Evolutionary conservation across 306 rosid species (phyloP), one percentile per base, ranked within the genome.

Genomic region (Albizia julibrissin): DNA sequence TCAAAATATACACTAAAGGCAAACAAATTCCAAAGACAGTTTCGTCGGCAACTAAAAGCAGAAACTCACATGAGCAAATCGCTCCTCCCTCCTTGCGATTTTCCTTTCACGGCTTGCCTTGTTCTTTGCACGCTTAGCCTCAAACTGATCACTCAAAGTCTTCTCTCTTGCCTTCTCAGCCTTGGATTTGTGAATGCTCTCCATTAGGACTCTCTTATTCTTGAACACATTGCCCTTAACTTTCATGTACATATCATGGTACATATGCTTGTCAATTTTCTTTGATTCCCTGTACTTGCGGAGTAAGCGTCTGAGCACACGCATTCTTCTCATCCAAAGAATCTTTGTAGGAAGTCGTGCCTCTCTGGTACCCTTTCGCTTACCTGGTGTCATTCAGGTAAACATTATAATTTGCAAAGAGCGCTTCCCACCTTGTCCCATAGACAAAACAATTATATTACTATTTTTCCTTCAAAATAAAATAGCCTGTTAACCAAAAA

Each of bases 101-200:
- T 93, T 95, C 82, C 99, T 90, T 85, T 93, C 99, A 58, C 99
- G 86, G 85, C 97, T 93, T 39, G 99, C 98, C 90, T 95, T 95
- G 94, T 91, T 95, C 95, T 95, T 95, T 39, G 97, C 97, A 77
- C 99, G 88, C 77, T 93, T 93, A 1, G 98, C 97, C 88, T 95
- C 99, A 69, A 95, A 93, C 84, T 95, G 99, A 65, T 95, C 99
- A 43, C 95, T 89, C 75, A 95, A 62, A 5, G 99, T 90, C 97
- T 95, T 95, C 87, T 95, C 99, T 77, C 99, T 91, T 2, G 97
- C 98, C 90, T 93, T 95, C 89, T 95, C 99, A 37, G 99, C 99
- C 87, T 95, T 95, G 3, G 98, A 90, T 83, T 93, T 95, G 87
- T 95, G 98, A 13, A 95, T 95, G 88, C 98, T 95, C 88, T 95